Percentiles rank a stretch among this genome's conserved stretches.
Evolutionary conservation across 2,329 filamentous ascomycete species (phyloP).

Genomic region (Saccharata proteae): DNA sequence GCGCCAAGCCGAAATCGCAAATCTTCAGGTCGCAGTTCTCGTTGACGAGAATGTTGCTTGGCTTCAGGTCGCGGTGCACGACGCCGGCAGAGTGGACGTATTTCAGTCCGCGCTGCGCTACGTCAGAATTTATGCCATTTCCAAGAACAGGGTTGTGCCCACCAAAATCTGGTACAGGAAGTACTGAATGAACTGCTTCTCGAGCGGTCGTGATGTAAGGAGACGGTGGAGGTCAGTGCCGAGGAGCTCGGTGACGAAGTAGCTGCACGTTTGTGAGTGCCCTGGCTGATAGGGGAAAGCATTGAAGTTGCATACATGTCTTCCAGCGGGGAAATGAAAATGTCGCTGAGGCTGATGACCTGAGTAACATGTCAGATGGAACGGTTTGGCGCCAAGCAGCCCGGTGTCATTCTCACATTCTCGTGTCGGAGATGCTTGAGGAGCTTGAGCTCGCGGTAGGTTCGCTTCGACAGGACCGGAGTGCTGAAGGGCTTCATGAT

Average conservation of each 20-base stretch:
- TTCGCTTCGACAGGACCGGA: conserved; percentile 93
- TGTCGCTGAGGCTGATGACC: conserved; percentile 98
- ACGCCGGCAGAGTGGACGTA: conserved; percentile 98
- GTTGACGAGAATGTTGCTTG: conserved; percentile 98
- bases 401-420: conserved; percentile 58
- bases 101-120: conserved; percentile 75
- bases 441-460: conserved; percentile 93
- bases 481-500: conserved; percentile 99
- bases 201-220: conserved; percentile 84
- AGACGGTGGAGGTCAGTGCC: conserved; percentile 94
- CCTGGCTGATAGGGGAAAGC: conserved; percentile 1
- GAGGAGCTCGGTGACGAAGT: conserved; percentile 95
- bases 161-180: conserved; percentile 99
- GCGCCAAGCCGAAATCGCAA: conserved; percentile 93
- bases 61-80: conserved; percentile 94
- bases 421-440: conserved; percentile 94
- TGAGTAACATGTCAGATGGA: conserved; percentile 9
- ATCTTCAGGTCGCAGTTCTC: conserved; percentile 99
- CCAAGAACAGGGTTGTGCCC: conserved; percentile 24
- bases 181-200: conserved; percentile 99
- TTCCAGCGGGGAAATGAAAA: conserved; percentile 97
- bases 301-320: conserved; percentile 61
- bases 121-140: conserved; percentile 14
- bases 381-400: conserved; percentile 2
- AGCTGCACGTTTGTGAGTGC: conserved; percentile 42